Base-by-base conservation (phyloP, 2,329 filamentous ascomycete species). In the Xylaria sp. region DNA sequence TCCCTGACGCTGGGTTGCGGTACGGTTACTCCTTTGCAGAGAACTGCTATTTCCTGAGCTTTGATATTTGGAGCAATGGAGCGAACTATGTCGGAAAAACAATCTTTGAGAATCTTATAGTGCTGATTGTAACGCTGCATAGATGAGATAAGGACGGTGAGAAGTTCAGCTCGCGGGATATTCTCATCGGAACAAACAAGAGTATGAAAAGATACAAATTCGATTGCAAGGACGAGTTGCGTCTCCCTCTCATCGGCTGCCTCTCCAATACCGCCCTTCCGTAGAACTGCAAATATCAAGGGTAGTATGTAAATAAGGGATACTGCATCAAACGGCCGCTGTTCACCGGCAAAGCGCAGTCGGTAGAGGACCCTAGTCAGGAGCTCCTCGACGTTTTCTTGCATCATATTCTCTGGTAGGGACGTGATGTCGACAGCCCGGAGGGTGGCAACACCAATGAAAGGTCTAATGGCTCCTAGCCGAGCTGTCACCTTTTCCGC, bases 81-180 rank as follows among this genome's bases (percentile, higher is more conserved):
- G 68, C 94, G 90, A 76, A 93, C 93, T 72, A 97, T 87, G 79
- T 98, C 94, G 63, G 92, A 87, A 71, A 99, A 88, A 76, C 94
- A 97, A 80, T 99, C 96, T 79, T 95, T 97, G 81, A 98, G 90
- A 67, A 94, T 85, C 81, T 97, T 97, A 84, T 98, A 98, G 80
- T 99, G 96, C 77, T 97, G 94, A 54, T 90, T 91, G 79, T 97
- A 97, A 69, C 83, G 88, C 78, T 97, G 93, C 92, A 99, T 97
- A 1, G 94, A 91, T 54, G 85, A 85, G 66, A 97, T 90, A 46
- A 99, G 84, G 3, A 88, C 85, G 2, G 88, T 84, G 3, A 98
- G 80, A 46, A 97, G 85, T 67, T 94, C 89, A 61, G 88, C 86
- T 9, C 96, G 90, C 36, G 95, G 94, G 31, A 98, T 86, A 39